Evolutionary conservation across 306 rosid genomes (phyloP), one percentile per base, ranked within the genome.

Genomic region (Castanospermum australe): DNA sequence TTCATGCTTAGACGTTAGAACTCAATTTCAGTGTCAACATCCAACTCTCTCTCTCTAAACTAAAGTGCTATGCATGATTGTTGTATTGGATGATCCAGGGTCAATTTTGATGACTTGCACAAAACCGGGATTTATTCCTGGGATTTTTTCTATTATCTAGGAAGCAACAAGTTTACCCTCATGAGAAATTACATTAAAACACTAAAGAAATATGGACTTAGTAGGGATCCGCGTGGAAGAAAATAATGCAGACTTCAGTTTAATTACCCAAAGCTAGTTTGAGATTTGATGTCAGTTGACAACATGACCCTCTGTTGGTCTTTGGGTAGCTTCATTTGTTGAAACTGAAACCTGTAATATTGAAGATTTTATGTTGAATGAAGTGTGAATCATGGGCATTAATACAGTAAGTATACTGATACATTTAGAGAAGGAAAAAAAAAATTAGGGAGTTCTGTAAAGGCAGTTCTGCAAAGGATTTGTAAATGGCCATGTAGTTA

Each of bases 121-220:
- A 92, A 89, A 86, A 94, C 93, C 11, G 97, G 98, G 35, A 94
- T 94, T 33, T 88, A 84, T 87, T 89, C 97, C 0, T 94, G 98
- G 98, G 97, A 88, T 76, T 90, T 89, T 77, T 86, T 92, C 78
- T 80, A 84, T 80, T 86, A 88, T 32, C 85, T 92, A 17, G 97
- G 97, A 38, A 88, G 92, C 87, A 92, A 87, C 90, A 89, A 89
- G 73, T 88, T 90, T 76, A 80, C 86, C 47, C 88, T 92, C 65
- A 84, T 88, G 97, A 87, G 91, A 77, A 86, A 71, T 73, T 94
- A 92, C 82, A 76, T 92, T 22, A 82, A 86, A 71, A 87, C 88
- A 6, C 85, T 92, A 24, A 90, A 89, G 86, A 94, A 92, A 87
- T 84, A 89, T 1, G 88, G 91, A 21, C 92, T 94, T 8, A 86